A percentile compares a stretch with the other conserved stretches of the same genome.
Evolutionary conservation across 2,329 filamentous ascomycete species (phyloP).

Genomic region (Microsporum ferrugineum): DNA sequence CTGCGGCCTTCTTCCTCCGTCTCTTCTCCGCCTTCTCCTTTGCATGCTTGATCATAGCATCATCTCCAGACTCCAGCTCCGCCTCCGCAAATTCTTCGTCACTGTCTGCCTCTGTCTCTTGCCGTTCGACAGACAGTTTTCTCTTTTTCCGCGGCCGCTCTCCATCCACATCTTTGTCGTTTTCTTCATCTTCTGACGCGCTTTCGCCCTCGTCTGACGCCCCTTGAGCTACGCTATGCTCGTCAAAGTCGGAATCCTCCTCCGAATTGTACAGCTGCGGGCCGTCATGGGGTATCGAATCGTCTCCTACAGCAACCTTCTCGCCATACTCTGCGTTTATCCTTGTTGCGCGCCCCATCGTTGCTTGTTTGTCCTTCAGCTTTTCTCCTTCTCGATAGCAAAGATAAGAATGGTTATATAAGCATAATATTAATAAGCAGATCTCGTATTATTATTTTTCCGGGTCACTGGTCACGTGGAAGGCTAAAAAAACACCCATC

Average conservation of each 20-base stretch:
- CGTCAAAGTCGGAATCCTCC: constrained; percentile 36
- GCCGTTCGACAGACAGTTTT: constrained; percentile 25
- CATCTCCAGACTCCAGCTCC: constrained; percentile 45
- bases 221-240: constrained; percentile 22
- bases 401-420: not conserved
- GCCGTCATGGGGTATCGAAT: not conserved
- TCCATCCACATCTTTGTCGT: constrained; percentile 21
- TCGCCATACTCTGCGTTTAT: not conserved
- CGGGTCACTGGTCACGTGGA: not conserved
- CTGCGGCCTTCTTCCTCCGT: constrained; percentile 27
- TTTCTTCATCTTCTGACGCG: constrained; percentile 16
- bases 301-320: not conserved
- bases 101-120: constrained; percentile 13
- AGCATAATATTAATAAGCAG: too few species aligned
- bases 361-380: not conserved
- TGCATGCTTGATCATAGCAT: constrained; percentile 43
- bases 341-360: not conserved
- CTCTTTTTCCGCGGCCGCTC: constrained; percentile 28
- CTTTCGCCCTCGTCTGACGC: constrained; percentile 22
- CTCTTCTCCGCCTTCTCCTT: constrained; percentile 31
- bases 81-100: constrained; percentile 18
- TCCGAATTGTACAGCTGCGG: constrained; percentile 28
- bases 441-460: not conserved
- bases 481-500: too few species aligned
- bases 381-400: not conserved